Percentiles rank a stretch among this genome's conserved stretches.
Conservation (phyloP, 2,329 filamentous ascomycete genomes). For the Tolypocladium paradoxum region DNA sequence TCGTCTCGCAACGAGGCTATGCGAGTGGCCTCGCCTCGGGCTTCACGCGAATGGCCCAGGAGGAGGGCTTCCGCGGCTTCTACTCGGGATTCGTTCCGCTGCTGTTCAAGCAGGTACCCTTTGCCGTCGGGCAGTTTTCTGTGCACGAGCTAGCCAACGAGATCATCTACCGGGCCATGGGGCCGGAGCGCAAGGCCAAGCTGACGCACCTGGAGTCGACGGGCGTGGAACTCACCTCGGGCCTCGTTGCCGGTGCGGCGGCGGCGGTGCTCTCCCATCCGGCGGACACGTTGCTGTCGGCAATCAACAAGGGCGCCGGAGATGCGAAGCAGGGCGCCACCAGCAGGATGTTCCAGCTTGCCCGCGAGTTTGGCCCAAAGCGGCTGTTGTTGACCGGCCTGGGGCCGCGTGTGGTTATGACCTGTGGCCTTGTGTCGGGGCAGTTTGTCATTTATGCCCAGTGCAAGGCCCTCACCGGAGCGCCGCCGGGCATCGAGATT, state of each 20-base stretch:
- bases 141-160: constrained; percentile 85
- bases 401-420: constrained; percentile 42
- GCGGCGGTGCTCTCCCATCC: constrained; percentile 84
- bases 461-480: constrained; percentile 41
- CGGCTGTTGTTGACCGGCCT: constrained; percentile 35
- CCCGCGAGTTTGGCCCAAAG: constrained; percentile 38
- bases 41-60: constrained; percentile 63
- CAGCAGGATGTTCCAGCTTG: constrained; percentile 41
- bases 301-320: constrained; percentile 44
- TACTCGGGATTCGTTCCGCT: constrained; percentile 86
- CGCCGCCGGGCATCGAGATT: constrained; percentile 40
- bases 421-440: constrained; percentile 38
- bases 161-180: constrained; percentile 57
- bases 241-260: constrained; percentile 78
- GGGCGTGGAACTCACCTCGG: constrained; percentile 73
- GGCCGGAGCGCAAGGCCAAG: constrained; percentile 53
- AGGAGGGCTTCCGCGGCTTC: constrained; percentile 71
- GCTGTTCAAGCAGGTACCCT: constrained; percentile 82
- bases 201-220: constrained; percentile 65
- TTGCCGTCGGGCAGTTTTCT: constrained; percentile 90
- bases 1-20: constrained; percentile 73
- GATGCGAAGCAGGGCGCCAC: constrained; percentile 35
- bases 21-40: constrained; percentile 61
- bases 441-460: constrained; percentile 47
- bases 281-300: constrained; percentile 55